Evolutionary conservation across 352 stramenopile genomes (phyloP), one percentile per base, ranked within the genome.

Genomic region (Elongisporangium prolatum): DNA sequence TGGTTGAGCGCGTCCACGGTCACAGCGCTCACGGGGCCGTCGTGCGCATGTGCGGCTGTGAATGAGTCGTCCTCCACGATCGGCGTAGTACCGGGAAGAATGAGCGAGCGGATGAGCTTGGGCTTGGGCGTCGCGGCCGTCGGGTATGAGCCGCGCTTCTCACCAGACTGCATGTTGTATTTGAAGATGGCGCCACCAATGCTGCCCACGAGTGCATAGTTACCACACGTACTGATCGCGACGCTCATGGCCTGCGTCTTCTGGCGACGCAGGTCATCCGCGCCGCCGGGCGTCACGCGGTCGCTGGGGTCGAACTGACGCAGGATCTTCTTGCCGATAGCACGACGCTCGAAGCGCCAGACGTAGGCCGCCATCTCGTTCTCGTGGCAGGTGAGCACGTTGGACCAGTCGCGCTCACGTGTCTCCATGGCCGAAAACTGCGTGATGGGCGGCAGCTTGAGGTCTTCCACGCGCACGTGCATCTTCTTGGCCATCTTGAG

Each of bases 141-240:
- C 10, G 94, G 94, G 70, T 89, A 99, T 20, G 83, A 93, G 13
- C 95, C 95, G 20, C 95, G 84, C 40, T 83, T 75, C 34, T 97
- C 82, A 20, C 96, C 95, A 28, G 89, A 98, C 72, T 99, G 95
- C 64, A 98, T 87, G 68, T 98, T 98, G 79, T 98, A 99, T 50
- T 93, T 93, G 77, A 94, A 98, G 22, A 98, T 82, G 16, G 83
- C 82, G 50, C 96, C 96, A 25, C 91, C 91, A 18, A 91, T 65
- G 24, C 84, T 96, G 25, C 95, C 96, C 8, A 99, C 93, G 20
- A 98, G 64, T 4, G 89, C 94, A 75, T 94, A 98, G 71, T 98
- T 97, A n/a, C 96, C 96, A 62, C 96, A 98, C 11, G 86, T 84
- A 21, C 75, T 89, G 54, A 94, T 91, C n/a, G 74, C 66, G 16